These are phyloP conservation scores for Penicillium pulvis DNA, from an alignment of 495 filamentous ascomycete species.

Conservation along the genomic window DNA sequence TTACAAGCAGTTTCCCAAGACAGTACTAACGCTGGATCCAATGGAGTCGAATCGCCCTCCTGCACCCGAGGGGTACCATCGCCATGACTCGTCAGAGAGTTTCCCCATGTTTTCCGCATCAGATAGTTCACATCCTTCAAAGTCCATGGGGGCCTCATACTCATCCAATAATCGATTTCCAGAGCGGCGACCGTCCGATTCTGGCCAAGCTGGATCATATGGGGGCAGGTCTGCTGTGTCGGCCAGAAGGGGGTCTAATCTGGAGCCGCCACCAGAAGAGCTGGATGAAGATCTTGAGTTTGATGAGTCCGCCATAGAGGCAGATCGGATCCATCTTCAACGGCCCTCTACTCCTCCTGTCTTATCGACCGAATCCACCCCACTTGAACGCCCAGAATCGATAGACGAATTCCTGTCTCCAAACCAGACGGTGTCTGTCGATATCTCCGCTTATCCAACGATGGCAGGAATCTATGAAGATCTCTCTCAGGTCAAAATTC, in stretches of 20 bases:
- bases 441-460: constrained; percentile 8
- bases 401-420: constrained; percentile 11
- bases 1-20: constrained; percentile 48
- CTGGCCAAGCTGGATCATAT: constrained; percentile 19
- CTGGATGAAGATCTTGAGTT: constrained; percentile 24
- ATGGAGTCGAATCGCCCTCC: constrained; percentile 36
- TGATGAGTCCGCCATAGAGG: constrained; percentile 26
- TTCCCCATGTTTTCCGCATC: constrained; percentile 84
- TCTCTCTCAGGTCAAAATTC: constrained; percentile 32
- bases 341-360: constrained; percentile 45
- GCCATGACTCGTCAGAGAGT: constrained; percentile 78
- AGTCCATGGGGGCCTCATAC: constrained; percentile 47
- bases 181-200: constrained; percentile 18
- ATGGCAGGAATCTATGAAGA: constrained; percentile 24
- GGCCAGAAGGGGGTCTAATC: constrained; percentile 25
- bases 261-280: constrained; percentile 30
- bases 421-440: not conserved
- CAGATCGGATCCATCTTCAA: constrained; percentile 36
- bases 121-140: constrained; percentile 55
- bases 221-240: constrained; percentile 10
- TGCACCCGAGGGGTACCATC: constrained; percentile 45
- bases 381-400: constrained; percentile 22
- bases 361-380: constrained; percentile 41
- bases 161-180: constrained; percentile 32
- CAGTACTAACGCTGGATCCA: constrained; percentile 44